phyloP scores from a whole-genome alignment of 1,284 basidiomycete genomes.

The Heliocybe sulcata region DNA sequence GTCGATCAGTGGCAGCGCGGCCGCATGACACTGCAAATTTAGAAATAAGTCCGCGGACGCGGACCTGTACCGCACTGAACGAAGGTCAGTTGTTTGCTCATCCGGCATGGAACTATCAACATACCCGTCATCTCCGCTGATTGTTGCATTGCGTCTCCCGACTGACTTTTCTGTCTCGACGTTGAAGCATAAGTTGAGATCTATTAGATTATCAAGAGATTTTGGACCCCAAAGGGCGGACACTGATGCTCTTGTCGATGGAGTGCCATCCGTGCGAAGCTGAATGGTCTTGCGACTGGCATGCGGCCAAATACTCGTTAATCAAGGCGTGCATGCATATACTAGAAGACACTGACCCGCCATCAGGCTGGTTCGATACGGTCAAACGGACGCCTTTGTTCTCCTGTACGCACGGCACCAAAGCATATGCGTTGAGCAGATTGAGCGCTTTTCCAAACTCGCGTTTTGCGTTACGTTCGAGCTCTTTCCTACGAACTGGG shows the following conservation, averaged over 20 bases:
- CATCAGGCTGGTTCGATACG: conserved; percentile 68
- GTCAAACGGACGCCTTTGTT: conserved; percentile 62
- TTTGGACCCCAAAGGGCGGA: conserved; percentile 84
- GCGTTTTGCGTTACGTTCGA: conserved; percentile 85
- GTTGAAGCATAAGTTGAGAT: conserved; percentile 65
- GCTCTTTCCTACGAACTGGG: conserved; percentile 89
- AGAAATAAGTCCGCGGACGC: conserved; percentile 72
- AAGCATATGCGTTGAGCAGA: conserved; percentile 84
- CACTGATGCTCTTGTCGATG: conserved; percentile 60
- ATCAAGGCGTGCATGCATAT: neutral
- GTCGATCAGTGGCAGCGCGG: conserved; percentile 74
- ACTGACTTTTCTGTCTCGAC: conserved; percentile 57
- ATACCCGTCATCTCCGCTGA: conserved; percentile 16
- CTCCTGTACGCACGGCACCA: conserved; percentile 65
- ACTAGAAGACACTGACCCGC: conserved; percentile 47
- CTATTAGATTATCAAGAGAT: conserved; percentile 67
- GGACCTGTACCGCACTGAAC: conserved; percentile 34
- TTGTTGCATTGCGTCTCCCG: conserved; percentile 19
- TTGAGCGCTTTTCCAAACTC: conserved; percentile 85
- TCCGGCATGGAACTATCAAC: neutral
- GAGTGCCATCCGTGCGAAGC: conserved; percentile 65
- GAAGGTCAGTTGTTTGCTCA: neutral
- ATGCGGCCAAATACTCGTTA: no score
- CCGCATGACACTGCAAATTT: conserved; percentile 71
- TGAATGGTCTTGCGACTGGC: conserved; percentile 68